Conservation (phyloP, 1,139 yeast species). For the Pichia sp. region DNA sequence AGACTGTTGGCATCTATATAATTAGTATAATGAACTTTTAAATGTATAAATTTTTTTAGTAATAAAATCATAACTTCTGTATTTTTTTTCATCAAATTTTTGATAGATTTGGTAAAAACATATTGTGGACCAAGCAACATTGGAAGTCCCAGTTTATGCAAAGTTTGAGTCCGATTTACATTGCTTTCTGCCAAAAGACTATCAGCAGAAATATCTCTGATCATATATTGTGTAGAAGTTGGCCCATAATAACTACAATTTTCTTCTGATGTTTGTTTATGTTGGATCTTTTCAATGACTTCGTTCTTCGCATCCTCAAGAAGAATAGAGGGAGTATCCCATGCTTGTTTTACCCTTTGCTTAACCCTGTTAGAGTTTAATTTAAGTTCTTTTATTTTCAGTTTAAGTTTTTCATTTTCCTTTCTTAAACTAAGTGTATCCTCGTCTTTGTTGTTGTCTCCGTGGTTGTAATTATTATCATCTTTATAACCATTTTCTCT, state of each 20-base stretch:
- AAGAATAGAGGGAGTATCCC: neutral
- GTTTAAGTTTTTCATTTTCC: constrained; percentile 27
- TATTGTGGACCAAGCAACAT: neutral
- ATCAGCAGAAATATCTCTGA: constrained; percentile 24
- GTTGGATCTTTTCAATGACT: no score
- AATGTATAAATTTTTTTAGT: constrained; percentile 25
- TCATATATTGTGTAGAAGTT: constrained; percentile 43
- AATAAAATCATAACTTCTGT: constrained; percentile 16
- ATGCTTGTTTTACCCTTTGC: neutral
- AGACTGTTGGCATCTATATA: constrained; percentile 31
- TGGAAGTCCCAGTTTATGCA: neutral
- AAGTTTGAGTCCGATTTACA: neutral
- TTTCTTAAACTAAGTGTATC: constrained; percentile 19
- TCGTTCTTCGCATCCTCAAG: no score
- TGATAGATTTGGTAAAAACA: neutral
- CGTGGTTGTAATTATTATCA: no score
- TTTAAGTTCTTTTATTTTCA: constrained; percentile 21
- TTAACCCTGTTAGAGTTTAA: constrained; percentile 19
- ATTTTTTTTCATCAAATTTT: constrained; percentile 14
- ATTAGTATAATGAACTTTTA: constrained; percentile 28
- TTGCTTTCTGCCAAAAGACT: neutral
- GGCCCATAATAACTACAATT: constrained; percentile 42
- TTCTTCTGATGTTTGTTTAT: neutral
- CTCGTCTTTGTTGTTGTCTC: no score
- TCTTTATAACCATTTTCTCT: no score